These are phyloP conservation scores for Fusarium vanettenii DNA, from an alignment of 2,329 filamentous ascomycete genomes.

Conservation along the genomic window DNA sequence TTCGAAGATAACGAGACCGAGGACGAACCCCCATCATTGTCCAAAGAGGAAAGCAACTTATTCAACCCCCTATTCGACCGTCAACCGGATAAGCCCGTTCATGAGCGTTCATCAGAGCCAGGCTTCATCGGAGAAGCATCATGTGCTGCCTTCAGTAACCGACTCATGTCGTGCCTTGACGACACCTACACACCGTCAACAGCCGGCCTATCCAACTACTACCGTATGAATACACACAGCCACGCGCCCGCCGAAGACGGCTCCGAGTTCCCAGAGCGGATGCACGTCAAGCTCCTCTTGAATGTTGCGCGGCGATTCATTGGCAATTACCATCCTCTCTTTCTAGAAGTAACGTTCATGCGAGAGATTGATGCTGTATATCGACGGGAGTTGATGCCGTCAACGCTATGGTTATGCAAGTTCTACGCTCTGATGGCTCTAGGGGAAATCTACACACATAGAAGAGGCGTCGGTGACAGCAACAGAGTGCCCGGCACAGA, in stretches of 20 bases:
- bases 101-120: slow-evolving; percentile 36
- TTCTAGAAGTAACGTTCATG: slow-evolving; percentile 52
- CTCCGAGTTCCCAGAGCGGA: slow-evolving; percentile 39
- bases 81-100: slow-evolving; percentile 28
- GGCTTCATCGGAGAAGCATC: slow-evolving; percentile 47
- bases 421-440: slow-evolving; percentile 58
- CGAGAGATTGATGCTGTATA: slow-evolving; percentile 51
- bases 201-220: slow-evolving; percentile 43
- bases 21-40: slow-evolving; percentile 25
- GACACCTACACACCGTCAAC: slow-evolving; percentile 42
- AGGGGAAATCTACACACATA: slow-evolving; percentile 57
- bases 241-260: slow-evolving; percentile 6
- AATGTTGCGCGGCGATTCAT: slow-evolving; percentile 46
- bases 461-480: slow-evolving; percentile 43
- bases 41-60: slow-evolving; percentile 43
- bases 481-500: slow-evolving; percentile 54
- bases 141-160: slow-evolving; percentile 46
- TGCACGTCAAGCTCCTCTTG: slow-evolving; percentile 45
- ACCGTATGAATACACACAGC: slow-evolving; percentile 18
- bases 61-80: slow-evolving; percentile 45
- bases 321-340: slow-evolving; percentile 46
- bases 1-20: slow-evolving; percentile 35
- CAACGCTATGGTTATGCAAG: slow-evolving; percentile 52
- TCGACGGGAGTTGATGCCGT: slow-evolving; percentile 46
- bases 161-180: slow-evolving; percentile 44